A percentile compares a stretch with the other conserved stretches of the same genome.
Evolutionary conservation across 163 green algal species (phyloP).

Genomic region (Scenedesmus sp.): DNA sequence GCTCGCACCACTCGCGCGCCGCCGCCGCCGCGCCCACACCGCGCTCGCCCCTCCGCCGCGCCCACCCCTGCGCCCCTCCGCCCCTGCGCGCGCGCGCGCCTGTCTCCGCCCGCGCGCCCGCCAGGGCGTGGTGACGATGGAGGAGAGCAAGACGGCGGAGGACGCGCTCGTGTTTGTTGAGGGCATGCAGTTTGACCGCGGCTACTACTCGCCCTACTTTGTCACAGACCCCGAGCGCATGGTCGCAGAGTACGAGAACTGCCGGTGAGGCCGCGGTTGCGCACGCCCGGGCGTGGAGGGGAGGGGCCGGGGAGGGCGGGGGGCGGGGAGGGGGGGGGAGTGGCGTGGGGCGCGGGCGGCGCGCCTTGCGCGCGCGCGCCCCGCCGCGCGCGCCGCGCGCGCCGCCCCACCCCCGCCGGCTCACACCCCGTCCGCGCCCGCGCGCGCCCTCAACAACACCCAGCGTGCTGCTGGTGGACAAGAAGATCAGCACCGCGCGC

Average conservation of each 20-base stretch:
- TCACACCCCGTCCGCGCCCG: background rate
- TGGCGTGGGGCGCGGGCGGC: too few relatives aligned
- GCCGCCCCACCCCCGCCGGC: background rate
- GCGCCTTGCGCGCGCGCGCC: too few relatives aligned
- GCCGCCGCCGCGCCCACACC: too few relatives aligned
- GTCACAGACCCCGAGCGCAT: constrained; percentile 99
- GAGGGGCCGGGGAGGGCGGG: too few relatives aligned
- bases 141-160: constrained; percentile 97
- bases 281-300: too few relatives aligned
- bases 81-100: background rate
- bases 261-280: constrained; percentile 59
- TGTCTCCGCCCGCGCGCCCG: constrained; percentile 47
- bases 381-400: too few relatives aligned
- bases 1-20: too few relatives aligned
- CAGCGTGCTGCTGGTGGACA: constrained; percentile 97
- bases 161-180: constrained; percentile 98
- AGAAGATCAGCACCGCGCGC: constrained; percentile 98
- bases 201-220: constrained; percentile 99
- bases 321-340: too few relatives aligned
- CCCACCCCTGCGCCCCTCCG: background rate
- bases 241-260: constrained; percentile 98
- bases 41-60: background rate
- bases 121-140: constrained; percentile 97
- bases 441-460: background rate
- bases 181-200: constrained; percentile 99